Conservation (phyloP, 495 filamentous ascomycete genomes). For the Chaetomium fimeti region DNA sequence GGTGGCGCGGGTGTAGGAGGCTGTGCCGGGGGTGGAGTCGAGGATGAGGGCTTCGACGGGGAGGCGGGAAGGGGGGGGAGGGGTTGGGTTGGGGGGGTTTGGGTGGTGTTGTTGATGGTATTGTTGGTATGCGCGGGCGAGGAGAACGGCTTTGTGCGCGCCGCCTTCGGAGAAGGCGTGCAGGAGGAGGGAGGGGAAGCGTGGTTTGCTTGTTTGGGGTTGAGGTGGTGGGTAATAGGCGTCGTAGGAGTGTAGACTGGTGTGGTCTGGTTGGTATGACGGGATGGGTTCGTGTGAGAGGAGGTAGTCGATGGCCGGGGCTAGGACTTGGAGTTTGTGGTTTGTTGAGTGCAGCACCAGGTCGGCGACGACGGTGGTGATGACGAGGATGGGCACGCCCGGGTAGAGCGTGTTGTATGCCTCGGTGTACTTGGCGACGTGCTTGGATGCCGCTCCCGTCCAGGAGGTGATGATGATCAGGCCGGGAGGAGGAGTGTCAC, state of each 20-base stretch:
- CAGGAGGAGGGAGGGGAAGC: constrained; percentile 33
- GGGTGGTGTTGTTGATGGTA: constrained; percentile 3
- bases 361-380: constrained; percentile 31
- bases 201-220: not conserved
- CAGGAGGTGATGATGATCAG: constrained; percentile 48
- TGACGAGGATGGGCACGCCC: constrained; percentile 36
- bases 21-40: constrained; percentile 39
- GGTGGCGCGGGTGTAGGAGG: not conserved
- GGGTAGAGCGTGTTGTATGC: constrained; percentile 46
- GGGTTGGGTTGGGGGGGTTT: not conserved
- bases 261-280: not conserved
- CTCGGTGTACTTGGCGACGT: constrained; percentile 46
- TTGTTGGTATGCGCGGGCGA: constrained; percentile 34
- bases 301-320: constrained; percentile 25
- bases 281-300: not conserved
- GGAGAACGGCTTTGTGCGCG: constrained; percentile 33
- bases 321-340: constrained; percentile 23
- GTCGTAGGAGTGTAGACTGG: not conserved
- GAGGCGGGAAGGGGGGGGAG: constrained; percentile 9
- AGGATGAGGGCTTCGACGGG: constrained; percentile 37
- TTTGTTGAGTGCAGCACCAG: constrained; percentile 20
- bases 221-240: not conserved
- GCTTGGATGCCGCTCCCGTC: constrained; percentile 41
- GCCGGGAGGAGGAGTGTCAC: constrained; percentile 21
- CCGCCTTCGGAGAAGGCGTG: constrained; percentile 50